Percentiles rank a stretch among this genome's conserved stretches.
Conservation (phyloP, 805 yeast genomes). For the Priceomyces carsonii region DNA sequence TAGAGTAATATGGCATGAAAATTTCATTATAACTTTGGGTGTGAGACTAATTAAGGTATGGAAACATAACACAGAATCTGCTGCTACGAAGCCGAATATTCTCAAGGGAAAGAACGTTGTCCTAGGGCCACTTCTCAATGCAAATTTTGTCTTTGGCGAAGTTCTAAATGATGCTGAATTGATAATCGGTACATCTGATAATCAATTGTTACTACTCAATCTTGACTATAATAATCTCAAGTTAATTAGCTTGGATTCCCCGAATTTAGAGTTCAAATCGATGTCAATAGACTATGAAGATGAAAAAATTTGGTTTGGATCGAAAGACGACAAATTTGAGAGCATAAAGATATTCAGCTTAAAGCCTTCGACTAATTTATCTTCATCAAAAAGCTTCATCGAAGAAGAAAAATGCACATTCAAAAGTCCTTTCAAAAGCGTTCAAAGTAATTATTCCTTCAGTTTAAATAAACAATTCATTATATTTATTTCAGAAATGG, state of each 20-base stretch:
- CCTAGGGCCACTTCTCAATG: conserved; percentile 48
- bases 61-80: conserved; percentile 36
- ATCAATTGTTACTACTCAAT: conserved; percentile 32
- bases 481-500: conserved; percentile 34
- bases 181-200: conserved; percentile 31
- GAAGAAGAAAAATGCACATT: not conserved
- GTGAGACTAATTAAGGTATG: conserved; percentile 63
- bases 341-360: conserved; percentile 13
- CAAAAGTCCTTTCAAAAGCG: conserved; percentile 7
- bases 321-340: conserved; percentile 11
- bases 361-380: conserved; percentile 6
- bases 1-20: conserved; percentile 56
- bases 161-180: conserved; percentile 37
- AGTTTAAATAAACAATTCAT: conserved; percentile 22
- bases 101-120: conserved; percentile 62
- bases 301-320: conserved; percentile 28
- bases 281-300: conserved; percentile 18
- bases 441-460: conserved; percentile 3
- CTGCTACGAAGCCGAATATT: conserved; percentile 16
- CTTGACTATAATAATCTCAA: conserved; percentile 15
- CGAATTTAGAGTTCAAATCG: conserved; percentile 17
- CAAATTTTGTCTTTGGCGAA: conserved; percentile 48
- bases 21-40: conserved; percentile 56
- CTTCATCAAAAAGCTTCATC: not conserved
- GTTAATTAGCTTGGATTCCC: conserved; percentile 15